Conservation (phyloP, 305 asterid species). For the Vinca major region DNA sequence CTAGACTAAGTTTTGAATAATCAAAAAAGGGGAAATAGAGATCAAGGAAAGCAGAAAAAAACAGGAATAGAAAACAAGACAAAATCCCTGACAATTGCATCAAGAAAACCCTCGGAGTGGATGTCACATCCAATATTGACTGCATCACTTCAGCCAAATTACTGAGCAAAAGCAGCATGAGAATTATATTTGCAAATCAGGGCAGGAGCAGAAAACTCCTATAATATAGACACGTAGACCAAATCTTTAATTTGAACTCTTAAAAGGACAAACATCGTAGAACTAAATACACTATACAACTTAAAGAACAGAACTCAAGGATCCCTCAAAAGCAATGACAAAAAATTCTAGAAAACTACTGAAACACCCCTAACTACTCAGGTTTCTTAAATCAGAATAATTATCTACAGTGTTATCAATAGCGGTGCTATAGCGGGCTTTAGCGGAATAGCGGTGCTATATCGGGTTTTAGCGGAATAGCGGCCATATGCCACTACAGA, state of each 20-base stretch:
- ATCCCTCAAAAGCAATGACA: neutral
- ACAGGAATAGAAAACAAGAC: neutral
- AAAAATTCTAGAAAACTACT: neutral
- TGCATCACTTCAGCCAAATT: neutral
- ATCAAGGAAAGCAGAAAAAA: neutral
- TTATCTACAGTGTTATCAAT: too few species aligned
- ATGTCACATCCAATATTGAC: neutral
- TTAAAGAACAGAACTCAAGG: neutral
- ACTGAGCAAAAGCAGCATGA: neutral
- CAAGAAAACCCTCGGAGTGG: neutral
- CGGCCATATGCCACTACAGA: too few species aligned
- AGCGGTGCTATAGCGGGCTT: too few species aligned
- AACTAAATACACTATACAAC: neutral
- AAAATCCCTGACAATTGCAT: neutral
- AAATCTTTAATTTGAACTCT: neutral
- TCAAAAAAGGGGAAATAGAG: neutral
- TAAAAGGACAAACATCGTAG: neutral
- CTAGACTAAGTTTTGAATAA: neutral
- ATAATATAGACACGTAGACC: neutral
- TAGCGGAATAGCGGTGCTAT: too few species aligned
- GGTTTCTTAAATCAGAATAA: neutral
- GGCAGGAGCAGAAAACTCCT: neutral
- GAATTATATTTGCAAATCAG: neutral
- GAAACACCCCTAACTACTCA: neutral
- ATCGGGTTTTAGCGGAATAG: too few species aligned